phyloP scores from a whole-genome alignment of 768 basidiomycete genomes.

The Gymnopilus junonius region DNA sequence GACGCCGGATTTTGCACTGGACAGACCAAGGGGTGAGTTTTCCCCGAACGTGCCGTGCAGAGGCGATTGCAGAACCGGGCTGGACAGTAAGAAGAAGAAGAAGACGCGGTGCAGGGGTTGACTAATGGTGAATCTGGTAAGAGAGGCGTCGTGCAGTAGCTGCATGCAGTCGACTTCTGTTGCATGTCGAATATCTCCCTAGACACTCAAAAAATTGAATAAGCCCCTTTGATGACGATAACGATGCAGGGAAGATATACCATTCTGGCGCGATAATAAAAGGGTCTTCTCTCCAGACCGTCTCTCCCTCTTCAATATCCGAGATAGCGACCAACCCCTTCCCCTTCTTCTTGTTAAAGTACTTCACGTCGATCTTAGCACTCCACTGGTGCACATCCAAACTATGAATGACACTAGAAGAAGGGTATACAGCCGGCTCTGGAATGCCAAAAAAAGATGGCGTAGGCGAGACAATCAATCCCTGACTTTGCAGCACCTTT shows the following conservation, averaged over 20 bases:
- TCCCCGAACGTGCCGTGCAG: conserved; percentile 68
- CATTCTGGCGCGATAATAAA: conserved; percentile 83
- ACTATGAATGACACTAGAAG: conserved; percentile 64
- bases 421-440: conserved; percentile 47
- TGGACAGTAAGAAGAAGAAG: conserved; percentile 50
- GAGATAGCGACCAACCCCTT: conserved; percentile 82
- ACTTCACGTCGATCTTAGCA: conserved; percentile 63
- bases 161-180: conserved; percentile 61
- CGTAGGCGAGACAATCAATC: conserved; percentile 42
- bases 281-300: conserved; percentile 86
- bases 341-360: conserved; percentile 74
- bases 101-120: conserved; percentile 55
- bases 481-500: conserved; percentile 68
- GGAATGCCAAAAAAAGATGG: conserved; percentile 12
- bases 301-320: conserved; percentile 69
- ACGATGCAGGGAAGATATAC: conserved; percentile 38
- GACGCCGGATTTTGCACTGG: conserved; percentile 74
- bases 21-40: conserved; percentile 75
- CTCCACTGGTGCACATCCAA: conserved; percentile 70
- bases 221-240: not conserved
- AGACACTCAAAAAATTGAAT: conserved; percentile 19
- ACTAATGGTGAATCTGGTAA: conserved; percentile 47
- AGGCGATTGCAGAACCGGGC: conserved; percentile 82
- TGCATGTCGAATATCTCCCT: conserved; percentile 85
- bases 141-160: conserved; percentile 74